Evolutionary conservation across 2,329 filamentous ascomycete species (phyloP), one percentile per base, ranked within the genome.

Genomic region (Colletotrichum australisinense): DNA sequence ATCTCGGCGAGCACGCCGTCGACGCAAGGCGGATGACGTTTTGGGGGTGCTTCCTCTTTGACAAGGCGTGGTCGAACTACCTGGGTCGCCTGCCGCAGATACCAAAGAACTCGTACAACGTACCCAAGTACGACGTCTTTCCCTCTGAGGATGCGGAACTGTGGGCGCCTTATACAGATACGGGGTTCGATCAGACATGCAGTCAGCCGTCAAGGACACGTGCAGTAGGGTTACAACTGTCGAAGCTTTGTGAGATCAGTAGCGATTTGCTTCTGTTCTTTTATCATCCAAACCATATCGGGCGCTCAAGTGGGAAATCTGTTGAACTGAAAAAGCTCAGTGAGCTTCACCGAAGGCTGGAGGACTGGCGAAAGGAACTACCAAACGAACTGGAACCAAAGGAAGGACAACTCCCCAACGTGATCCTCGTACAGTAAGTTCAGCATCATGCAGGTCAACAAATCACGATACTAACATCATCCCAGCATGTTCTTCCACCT

Each of bases 31-130:
- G 94, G 66, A 93, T 98, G 55, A 98, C 97, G 0, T 98, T 98
- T 79, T 98, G 97, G 97, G 97, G 97, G 7, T 98, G 95, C 81
- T 98, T 97, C 82, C 84, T 98, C n/a, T 97, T 98, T 81, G 97
- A 99, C 85, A 98, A 98, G 88, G 97, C 95, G 82, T 98, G 96
- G 95, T 98, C 95, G 63, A 98, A 98, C 81, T 98, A 98, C 78
- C 89, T 98, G 30, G 96, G 97, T 60, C 93, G 97, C 56, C 87
- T 98, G 74, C 96, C 97, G 12, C 96, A 98, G 81, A 86, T 98
- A 12, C 93, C 94, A 0, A 92, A 91, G 55, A 91, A 91, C 35
- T 93, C 94, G 8, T 93, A 95, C 78, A 97, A 93, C 42, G 94
- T 95, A 1, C 93, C 94, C 30, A 97, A 96, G 81, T 94, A 95